phyloP scores from a whole-genome alignment of 2,329 filamentous ascomycete genomes.

The Elsinoe ampelina region DNA sequence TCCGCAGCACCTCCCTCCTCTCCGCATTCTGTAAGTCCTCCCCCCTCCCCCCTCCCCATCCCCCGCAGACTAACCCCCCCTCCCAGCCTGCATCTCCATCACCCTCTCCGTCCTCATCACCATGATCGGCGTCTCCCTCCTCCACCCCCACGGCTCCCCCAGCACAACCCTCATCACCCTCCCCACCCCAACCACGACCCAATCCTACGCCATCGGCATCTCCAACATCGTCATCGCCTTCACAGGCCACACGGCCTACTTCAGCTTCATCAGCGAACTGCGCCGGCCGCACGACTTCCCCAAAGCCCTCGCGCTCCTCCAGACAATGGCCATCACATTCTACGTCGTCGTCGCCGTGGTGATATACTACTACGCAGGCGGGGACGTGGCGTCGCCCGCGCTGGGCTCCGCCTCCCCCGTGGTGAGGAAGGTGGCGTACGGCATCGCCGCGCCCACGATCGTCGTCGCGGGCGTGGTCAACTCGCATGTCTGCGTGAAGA shows the following conservation, averaged over 20 bases:
- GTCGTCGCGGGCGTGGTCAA: conserved; percentile 63
- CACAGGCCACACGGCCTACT: conserved; percentile 45
- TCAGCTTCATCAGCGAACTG: conserved; percentile 57
- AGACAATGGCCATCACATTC: conserved; percentile 49
- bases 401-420: conserved; percentile 49
- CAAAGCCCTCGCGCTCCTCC: conserved; percentile 54
- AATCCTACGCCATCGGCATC: conserved; percentile 49
- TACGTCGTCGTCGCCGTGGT: conserved; percentile 57
- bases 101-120: conserved; percentile 50
- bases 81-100: conserved; percentile 52
- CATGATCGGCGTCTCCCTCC: conserved; percentile 55
- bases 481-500: conserved; percentile 56
- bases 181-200: conserved; percentile 34
- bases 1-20: conserved; percentile 53
- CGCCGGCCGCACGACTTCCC: conserved; percentile 51
- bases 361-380: conserved; percentile 57
- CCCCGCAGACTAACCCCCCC: conserved; percentile 14
- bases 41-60: conserved; percentile 18
- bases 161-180: conserved; percentile 31
- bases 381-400: conserved; percentile 54
- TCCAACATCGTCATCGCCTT: conserved; percentile 50
- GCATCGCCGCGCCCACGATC: conserved; percentile 60
- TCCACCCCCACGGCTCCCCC: conserved; percentile 35
- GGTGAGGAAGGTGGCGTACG: conserved; percentile 58
- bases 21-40: conserved; percentile 46